phyloP scores from a whole-genome alignment of 192 early-diverging fungal species.

The Backusella tarrabulga region DNA sequence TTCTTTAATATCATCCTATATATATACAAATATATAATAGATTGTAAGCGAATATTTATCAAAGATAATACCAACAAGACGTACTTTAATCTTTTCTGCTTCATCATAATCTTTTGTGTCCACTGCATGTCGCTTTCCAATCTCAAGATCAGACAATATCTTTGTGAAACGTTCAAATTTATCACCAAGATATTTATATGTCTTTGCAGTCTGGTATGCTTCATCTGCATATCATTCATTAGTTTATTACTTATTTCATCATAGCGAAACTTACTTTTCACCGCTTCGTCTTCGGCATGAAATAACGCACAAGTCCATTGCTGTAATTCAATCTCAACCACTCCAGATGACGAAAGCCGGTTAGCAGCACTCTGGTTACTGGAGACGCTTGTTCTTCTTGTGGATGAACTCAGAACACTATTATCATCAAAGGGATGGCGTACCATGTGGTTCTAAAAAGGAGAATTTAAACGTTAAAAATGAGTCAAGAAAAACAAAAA shows the following conservation, averaged over 20 bases:
- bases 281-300: constrained; percentile 56
- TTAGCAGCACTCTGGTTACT: constrained; percentile 25
- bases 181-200: constrained; percentile 46
- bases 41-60: no score
- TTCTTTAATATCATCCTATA: constrained; percentile 25
- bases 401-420: constrained; percentile 32
- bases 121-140: constrained; percentile 57
- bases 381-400: constrained; percentile 31
- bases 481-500: background rate
- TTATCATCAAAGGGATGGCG: constrained; percentile 19
- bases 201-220: constrained; percentile 62
- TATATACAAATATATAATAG: background rate
- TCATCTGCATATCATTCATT: constrained; percentile 42
- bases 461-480: no score
- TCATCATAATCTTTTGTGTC: constrained; percentile 74
- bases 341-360: constrained; percentile 9
- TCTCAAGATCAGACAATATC: constrained; percentile 39
- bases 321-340: constrained; percentile 26
- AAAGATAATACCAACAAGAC: background rate
- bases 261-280: constrained; percentile 38
- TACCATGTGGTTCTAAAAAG: constrained; percentile 9
- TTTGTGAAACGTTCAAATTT: constrained; percentile 19
- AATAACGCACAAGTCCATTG: constrained; percentile 41
- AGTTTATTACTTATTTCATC: background rate
- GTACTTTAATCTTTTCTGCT: constrained; percentile 71